A percentile compares a stretch with the other conserved stretches of the same genome.
Evolutionary conservation across 2,329 filamentous ascomycete genomes (phyloP).

Genomic region (Didymosphaeria variabile): DNA sequence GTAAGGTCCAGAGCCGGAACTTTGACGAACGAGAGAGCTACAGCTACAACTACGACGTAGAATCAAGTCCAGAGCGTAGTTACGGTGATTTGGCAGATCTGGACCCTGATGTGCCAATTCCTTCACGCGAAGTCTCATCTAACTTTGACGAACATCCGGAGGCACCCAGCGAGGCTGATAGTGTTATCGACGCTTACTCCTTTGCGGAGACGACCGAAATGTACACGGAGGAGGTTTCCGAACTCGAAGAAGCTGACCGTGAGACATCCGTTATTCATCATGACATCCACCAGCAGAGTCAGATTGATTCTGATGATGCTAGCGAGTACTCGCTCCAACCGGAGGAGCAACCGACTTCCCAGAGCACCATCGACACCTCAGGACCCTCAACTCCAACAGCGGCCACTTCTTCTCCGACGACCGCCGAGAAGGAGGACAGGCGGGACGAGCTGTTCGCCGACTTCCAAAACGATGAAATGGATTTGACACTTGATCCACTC

Average conservation of each 20-base stretch:
- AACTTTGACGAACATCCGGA: conserved; percentile 67
- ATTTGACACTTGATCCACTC: conserved; percentile 64
- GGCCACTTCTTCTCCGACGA: conserved; percentile 34
- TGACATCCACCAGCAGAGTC: conserved; percentile 40
- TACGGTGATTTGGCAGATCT: conserved; percentile 63
- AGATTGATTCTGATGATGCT: conserved; percentile 64
- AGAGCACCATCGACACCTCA: conserved; percentile 51
- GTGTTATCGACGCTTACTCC: conserved; percentile 67
- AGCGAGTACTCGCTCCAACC: conserved; percentile 64
- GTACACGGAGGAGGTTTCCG: conserved; percentile 59
- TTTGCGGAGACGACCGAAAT: conserved; percentile 67
- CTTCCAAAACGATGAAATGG: conserved; percentile 62
- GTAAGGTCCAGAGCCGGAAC: conserved; percentile 76
- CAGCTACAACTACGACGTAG: conserved; percentile 47
- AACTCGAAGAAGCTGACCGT: conserved; percentile 53
- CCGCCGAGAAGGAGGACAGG: conserved; percentile 39
- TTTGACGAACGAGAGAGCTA: conserved; percentile 57
- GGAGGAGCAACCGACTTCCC: conserved; percentile 45
- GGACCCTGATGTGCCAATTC: conserved; percentile 90
- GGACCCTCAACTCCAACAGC: conserved; percentile 59
- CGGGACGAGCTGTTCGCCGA: conserved; percentile 58
- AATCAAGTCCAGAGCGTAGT: conserved; percentile 66
- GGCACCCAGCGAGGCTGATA: conserved; percentile 64
- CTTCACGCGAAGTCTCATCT: conserved; percentile 77
- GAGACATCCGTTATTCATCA: conserved; percentile 67